Evolutionary conservation across 306 rosid genomes (phyloP).

Genomic region (Cicer bijugum): DNA sequence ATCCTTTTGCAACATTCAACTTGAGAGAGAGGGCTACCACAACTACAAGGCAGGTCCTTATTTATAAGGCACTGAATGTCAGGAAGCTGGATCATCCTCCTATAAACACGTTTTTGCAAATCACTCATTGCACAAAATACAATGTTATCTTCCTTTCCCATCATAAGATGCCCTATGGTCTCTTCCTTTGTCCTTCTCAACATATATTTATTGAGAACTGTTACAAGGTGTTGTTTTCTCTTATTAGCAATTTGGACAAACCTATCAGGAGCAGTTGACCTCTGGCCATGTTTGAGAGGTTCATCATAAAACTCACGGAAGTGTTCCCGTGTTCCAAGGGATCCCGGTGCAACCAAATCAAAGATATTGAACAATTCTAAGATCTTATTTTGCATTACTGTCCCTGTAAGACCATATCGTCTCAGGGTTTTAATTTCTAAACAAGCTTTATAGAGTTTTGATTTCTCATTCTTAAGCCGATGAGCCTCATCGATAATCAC

Average conservation of each 20-base stretch:
- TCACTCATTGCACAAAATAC: conserved; percentile 94
- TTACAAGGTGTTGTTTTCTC: conserved; percentile 75
- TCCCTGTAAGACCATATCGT: conserved; percentile 93
- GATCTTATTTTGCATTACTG: conserved; percentile 92
- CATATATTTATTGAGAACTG: conserved; percentile 81
- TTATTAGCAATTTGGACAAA: conserved; percentile 76
- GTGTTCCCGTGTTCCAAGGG: conserved; percentile 93
- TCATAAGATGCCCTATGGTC: conserved; percentile 98
- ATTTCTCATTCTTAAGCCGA: conserved; percentile 87
- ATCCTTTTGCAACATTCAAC: conserved; percentile 90
- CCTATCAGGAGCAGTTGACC: conserved; percentile 90
- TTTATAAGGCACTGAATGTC: conserved; percentile 86
- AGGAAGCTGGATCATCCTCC: conserved; percentile 89
- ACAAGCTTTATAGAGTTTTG: conserved; percentile 84
- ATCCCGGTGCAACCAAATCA: conserved; percentile 91
- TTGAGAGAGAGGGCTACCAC: conserved; percentile 94
- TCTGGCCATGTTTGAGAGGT: conserved; percentile 95
- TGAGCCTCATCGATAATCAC: conserved; percentile 92
- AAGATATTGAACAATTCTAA: conserved; percentile 94
- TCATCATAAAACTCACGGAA: conserved; percentile 88
- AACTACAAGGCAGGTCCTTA: conserved; percentile 83
- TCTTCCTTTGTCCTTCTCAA: conserved; percentile 93
- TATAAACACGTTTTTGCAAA: conserved; percentile 80
- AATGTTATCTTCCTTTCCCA: conserved; percentile 97
- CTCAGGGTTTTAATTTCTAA: conserved; percentile 71